These are phyloP conservation scores for Alectoria sarmentosa DNA, from an alignment of 495 filamentous ascomycete genomes.

Conservation along the genomic window DNA sequence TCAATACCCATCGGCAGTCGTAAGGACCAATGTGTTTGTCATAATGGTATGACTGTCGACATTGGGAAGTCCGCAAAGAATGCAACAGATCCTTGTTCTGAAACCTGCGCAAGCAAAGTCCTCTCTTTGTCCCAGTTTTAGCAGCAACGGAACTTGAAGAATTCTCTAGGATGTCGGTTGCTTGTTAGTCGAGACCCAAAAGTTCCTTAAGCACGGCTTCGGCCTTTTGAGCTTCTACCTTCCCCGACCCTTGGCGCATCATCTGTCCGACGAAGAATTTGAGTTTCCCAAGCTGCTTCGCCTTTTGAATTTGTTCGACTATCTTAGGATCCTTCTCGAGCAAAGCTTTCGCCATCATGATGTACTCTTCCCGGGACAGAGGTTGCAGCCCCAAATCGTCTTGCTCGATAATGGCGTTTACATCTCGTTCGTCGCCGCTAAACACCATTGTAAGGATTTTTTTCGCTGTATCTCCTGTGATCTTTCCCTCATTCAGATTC, in stretches of 20 bases:
- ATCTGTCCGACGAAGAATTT: constrained; percentile 88
- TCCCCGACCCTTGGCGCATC: constrained; percentile 69
- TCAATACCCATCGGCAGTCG: too few relatives aligned
- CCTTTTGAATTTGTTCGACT: constrained; percentile 57
- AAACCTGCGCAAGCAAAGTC: too few relatives aligned
- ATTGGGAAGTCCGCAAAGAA: too few relatives aligned
- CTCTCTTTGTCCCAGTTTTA: too few relatives aligned
- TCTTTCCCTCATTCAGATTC: constrained; percentile 54
- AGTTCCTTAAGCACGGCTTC: constrained; percentile 55
- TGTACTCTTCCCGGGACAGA: constrained; percentile 42
- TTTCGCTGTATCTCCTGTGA: constrained; percentile 74
- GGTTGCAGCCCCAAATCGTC: constrained; percentile 60
- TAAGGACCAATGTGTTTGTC: too few relatives aligned
- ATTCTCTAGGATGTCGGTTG: not conserved
- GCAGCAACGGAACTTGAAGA: too few relatives aligned
- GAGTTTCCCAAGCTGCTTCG: constrained; percentile 66
- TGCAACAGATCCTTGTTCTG: too few relatives aligned
- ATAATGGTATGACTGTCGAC: too few relatives aligned
- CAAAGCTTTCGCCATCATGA: constrained; percentile 36
- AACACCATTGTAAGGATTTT: constrained; percentile 59
- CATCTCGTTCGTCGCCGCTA: constrained; percentile 42
- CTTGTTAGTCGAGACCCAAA: constrained; percentile 28
- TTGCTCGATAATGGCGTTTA: constrained; percentile 55
- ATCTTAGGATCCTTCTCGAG: constrained; percentile 49
- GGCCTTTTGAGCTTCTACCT: constrained; percentile 67